Conservation (phyloP, 345 rosid species). For the Salix udensis region DNA sequence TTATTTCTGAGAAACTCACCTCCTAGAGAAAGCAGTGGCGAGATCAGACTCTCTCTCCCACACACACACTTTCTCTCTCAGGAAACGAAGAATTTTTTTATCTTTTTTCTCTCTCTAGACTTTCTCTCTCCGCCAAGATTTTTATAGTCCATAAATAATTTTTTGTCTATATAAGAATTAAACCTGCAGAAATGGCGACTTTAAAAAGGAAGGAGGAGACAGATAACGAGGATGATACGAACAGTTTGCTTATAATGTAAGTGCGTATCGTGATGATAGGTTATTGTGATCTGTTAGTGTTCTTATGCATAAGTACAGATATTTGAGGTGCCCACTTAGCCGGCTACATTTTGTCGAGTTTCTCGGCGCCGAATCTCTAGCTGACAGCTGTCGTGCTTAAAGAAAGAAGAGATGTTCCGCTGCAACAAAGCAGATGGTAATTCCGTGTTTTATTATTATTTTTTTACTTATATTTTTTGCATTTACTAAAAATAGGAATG, state of each 20-base stretch:
- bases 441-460: background rate
- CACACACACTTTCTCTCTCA: conserved; percentile 19
- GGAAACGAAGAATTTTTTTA: conserved; percentile 7
- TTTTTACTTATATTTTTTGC: background rate
- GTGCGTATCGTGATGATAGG: background rate
- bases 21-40: conserved; percentile 16
- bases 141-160: conserved; percentile 18
- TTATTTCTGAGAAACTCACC: conserved; percentile 42
- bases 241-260: rapidly evolving
- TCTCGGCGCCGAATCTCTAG: conserved; percentile 74
- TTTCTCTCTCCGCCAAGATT: conserved; percentile 18
- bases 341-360: conserved; percentile 62
- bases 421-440: background rate
- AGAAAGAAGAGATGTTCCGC: background rate
- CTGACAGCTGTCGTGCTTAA: conserved; percentile 39
- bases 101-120: conserved; percentile 8
- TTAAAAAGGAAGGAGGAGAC: conserved; percentile 46
- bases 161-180: conserved; percentile 18
- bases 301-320: conserved; percentile 26
- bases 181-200: conserved; percentile 41
- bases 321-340: conserved; percentile 42
- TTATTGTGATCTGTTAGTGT: rapidly evolving
- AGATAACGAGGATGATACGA: conserved; percentile 46
- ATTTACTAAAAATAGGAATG: too few relatives aligned
- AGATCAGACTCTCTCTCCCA: conserved; percentile 32